phyloP scores from a whole-genome alignment of 768 basidiomycete species.

The Lactarius pseudohatsudake region DNA sequence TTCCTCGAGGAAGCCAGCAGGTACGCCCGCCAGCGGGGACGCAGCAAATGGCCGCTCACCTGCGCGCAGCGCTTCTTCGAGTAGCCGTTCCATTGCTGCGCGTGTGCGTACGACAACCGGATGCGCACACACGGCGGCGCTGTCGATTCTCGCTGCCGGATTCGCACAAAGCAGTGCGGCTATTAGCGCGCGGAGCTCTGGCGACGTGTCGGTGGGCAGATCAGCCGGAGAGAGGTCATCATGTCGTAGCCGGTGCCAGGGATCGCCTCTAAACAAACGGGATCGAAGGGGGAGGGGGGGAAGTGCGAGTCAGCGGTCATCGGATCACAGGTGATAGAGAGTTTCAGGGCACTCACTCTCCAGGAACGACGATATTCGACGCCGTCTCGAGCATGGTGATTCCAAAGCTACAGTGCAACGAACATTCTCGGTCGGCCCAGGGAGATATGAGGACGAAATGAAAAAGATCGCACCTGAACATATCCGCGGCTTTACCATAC shows the following conservation, averaged over 20 bases:
- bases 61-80: constrained; percentile 36
- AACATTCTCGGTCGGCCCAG: constrained; percentile 12
- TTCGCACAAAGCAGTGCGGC: constrained; percentile 76
- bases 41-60: constrained; percentile 51
- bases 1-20: constrained; percentile 61
- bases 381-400: constrained; percentile 95
- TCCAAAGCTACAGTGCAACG: constrained; percentile 63
- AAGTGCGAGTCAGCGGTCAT: constrained; percentile 4
- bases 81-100: constrained; percentile 56
- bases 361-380: constrained; percentile 94
- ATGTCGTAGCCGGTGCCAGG: constrained; percentile 90
- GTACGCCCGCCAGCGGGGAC: constrained; percentile 63
- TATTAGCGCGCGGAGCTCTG: constrained; percentile 66
- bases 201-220: constrained; percentile 51
- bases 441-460: neutral
- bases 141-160: constrained; percentile 56
- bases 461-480: constrained; percentile 70
- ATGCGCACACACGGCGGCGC: constrained; percentile 58
- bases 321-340: neutral
- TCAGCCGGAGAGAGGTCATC: constrained; percentile 91
- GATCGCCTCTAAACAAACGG: constrained; percentile 63
- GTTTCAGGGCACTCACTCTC: constrained; percentile 65
- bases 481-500: constrained; percentile 93
- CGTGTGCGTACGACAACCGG: constrained; percentile 65
- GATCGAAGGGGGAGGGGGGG: neutral